Base-by-base conservation (phyloP, 345 rosid species). In the Bretschneidera sinensis region DNA sequence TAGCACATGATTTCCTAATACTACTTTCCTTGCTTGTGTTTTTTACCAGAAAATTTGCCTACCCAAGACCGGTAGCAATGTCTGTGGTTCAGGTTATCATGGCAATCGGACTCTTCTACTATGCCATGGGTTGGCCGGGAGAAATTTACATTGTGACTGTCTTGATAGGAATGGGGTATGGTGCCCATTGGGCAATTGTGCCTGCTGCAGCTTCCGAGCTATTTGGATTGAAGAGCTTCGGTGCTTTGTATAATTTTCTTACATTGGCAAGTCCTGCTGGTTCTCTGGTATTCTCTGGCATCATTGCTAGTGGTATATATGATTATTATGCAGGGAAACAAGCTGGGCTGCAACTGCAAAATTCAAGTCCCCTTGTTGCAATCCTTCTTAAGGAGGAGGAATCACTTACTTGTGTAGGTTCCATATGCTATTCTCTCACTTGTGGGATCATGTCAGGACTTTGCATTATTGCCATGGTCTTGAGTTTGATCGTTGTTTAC, bases 251-350 rank as follows among this genome's bases (percentile, higher is more conserved):
- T 63, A 91, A 84, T 62, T 91, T 91, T 71, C 77, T 85, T 53
- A 60, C 82, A 5, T 62, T 71, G 24, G 80, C 85, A 50, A 66
- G 52, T 51, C 87, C 94, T 60, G 78, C 79, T 19, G 94, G 94
- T 19, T 84, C 89, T 51, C 81, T 85, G 14, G 39, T 87, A 54
- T 91, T 90, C 74, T 90, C 97, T 3, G 91, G 87, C 18, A 80
- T 74, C 62, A 66, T 91, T n/a, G 96, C 86, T 4, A 85, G 91
- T 55, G 79, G 76, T n/a, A 79, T 91, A 52, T 85, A 85, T 2
- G 91, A 91, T 67, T 70, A 86, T 54, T 86, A 83, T 53, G 96
- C 94, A 15, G 77, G 75, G 54, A 68, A 79, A 63, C 91, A 88
- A 74, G 79, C 81, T 5, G 71, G 73, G 23, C 24, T 76, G 39